Evolutionary conservation across 352 stramenopile species (phyloP).

Genomic region (Phytophthora tentaculata): DNA sequence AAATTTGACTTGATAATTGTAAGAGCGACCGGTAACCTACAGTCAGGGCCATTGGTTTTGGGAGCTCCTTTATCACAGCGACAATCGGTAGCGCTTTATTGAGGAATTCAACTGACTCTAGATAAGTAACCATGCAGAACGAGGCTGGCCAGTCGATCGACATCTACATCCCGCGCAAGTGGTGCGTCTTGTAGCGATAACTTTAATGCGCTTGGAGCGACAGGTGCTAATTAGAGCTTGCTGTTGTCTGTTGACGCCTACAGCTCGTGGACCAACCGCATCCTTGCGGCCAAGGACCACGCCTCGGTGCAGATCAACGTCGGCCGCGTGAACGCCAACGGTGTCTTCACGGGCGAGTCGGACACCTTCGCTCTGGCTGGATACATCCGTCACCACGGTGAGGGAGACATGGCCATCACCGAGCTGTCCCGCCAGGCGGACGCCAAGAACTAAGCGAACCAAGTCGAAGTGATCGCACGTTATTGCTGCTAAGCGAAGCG

Average conservation of each 20-base stretch:
- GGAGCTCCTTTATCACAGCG: slow-evolving; percentile 6
- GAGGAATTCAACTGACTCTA: slow-evolving; percentile 71
- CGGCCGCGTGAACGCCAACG: slow-evolving; percentile 96
- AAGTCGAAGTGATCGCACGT: slow-evolving; percentile 9
- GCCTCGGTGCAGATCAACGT: slow-evolving; percentile 98
- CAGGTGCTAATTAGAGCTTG: background rate
- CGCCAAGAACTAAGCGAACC: slow-evolving; percentile 73
- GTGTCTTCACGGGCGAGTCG: slow-evolving; percentile 96
- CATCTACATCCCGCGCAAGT: slow-evolving; percentile 99
- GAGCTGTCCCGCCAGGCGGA: slow-evolving; percentile 78
- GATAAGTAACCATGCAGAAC: slow-evolving; percentile 96
- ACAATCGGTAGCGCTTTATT: slow-evolving; percentile 33
- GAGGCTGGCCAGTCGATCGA: slow-evolving; percentile 97
- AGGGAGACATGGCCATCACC: slow-evolving; percentile 95
- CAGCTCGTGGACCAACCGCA: slow-evolving; percentile 98
- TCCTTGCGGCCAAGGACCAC: slow-evolving; percentile 98
- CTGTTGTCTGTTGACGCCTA: slow-evolving; percentile 1
- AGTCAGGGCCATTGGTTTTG: slow-evolving; percentile 83
- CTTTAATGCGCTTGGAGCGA: background rate
- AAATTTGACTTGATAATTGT: slow-evolving; percentile 50
- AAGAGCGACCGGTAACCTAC: slow-evolving; percentile 80
- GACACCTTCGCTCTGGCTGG: slow-evolving; percentile 95
- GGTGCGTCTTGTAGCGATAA: slow-evolving; percentile 54
- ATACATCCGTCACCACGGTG: slow-evolving; percentile 97
- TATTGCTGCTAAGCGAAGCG: slow-evolving; percentile 9